phyloP scores from a whole-genome alignment of 176 grass and related monocot genomes.

The Cenchrus fungigraminus region DNA sequence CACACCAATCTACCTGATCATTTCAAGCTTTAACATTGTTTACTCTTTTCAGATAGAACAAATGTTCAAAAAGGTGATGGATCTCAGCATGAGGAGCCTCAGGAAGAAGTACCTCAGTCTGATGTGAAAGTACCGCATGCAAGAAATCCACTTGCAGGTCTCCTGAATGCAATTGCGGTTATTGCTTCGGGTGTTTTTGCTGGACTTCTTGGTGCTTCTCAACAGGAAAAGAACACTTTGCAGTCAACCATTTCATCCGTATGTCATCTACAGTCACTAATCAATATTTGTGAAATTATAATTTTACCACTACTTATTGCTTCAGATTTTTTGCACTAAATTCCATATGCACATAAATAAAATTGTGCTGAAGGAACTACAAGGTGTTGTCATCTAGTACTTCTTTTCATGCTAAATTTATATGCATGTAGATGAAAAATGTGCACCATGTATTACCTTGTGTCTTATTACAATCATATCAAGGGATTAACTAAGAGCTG shows the following conservation, averaged over 20 bases:
- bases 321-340: conserved; percentile 10
- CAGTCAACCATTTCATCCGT: conserved; percentile 71
- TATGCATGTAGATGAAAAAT: not conserved
- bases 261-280: conserved; percentile 55
- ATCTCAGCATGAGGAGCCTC: conserved; percentile 38
- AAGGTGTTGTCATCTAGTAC: not conserved
- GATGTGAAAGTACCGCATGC: conserved; percentile 44
- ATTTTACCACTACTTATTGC: conserved; percentile 2
- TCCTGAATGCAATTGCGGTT: conserved; percentile 76
- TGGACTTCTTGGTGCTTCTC: conserved; percentile 78
- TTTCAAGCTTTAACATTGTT: not conserved
- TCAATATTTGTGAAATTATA: conserved; percentile 28
- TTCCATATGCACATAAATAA: not conserved
- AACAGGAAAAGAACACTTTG: conserved; percentile 69
- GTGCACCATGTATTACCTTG: not conserved
- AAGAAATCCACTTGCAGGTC: conserved; percentile 62
- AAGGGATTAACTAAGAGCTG: not conserved
- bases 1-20: not conserved
- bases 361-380: not conserved
- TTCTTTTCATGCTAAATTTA: conserved; percentile 1
- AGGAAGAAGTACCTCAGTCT: conserved; percentile 32
- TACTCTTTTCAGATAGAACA: conserved; percentile 43
- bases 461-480: not conserved
- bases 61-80: conserved; percentile 7
- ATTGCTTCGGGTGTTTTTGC: conserved; percentile 78